These are phyloP conservation scores for Tardiomyces digboiensis DNA, from an alignment of 1,139 yeast species.

Conservation along the genomic window DNA sequence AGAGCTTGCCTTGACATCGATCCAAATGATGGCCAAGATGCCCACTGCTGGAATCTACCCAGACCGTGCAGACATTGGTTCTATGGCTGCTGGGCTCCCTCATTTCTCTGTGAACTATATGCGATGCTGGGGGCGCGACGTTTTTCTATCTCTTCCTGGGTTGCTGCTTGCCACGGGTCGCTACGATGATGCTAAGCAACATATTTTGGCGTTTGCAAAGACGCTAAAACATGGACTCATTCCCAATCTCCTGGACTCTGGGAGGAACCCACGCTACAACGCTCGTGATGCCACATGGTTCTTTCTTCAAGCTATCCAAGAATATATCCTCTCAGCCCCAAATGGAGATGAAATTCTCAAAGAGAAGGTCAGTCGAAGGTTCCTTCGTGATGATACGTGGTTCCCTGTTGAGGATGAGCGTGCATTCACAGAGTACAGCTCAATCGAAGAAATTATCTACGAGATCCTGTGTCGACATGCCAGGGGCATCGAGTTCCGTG, in stretches of 20 bases:
- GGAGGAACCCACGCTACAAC: constrained; percentile 87
- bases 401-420: constrained; percentile 56
- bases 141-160: constrained; percentile 81
- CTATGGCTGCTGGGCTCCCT: constrained; percentile 94
- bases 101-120: constrained; percentile 85
- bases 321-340: constrained; percentile 54
- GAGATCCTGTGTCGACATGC: constrained; percentile 87
- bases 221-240: constrained; percentile 93
- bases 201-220: constrained; percentile 80
- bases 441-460: constrained; percentile 67
- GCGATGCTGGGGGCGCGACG: constrained; percentile 99
- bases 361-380: constrained; percentile 69
- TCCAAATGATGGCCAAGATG: constrained; percentile 79
- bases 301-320: constrained; percentile 79
- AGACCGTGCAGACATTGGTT: constrained; percentile 42
- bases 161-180: constrained; percentile 70
- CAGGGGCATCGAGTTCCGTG: constrained; percentile 75
- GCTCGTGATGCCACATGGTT: constrained; percentile 99
- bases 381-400: constrained; percentile 77
- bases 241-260: constrained; percentile 88
- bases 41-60: constrained; percentile 73
- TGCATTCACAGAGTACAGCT: constrained; percentile 65
- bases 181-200: constrained; percentile 66
- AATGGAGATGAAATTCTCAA: constrained; percentile 57
- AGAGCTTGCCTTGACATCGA: constrained; percentile 67